Evolutionary conservation across 208 protist genomes (phyloP).

Genomic region (Crithidia acanthocephali): DNA sequence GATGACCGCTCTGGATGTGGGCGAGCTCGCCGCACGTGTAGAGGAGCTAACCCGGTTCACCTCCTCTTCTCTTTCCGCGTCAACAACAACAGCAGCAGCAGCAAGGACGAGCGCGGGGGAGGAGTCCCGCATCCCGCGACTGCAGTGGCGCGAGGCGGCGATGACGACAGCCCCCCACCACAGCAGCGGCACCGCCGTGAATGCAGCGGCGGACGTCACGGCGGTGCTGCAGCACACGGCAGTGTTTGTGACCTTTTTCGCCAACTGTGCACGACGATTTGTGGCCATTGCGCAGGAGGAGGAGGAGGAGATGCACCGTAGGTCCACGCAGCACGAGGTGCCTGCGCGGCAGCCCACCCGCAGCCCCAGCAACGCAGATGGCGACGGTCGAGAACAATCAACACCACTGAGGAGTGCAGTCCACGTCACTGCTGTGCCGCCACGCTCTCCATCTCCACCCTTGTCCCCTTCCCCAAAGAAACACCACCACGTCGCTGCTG

Average conservation of each 20-base stretch:
- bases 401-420: no score
- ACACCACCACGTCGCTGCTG: no score
- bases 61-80: neutral
- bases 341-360: neutral
- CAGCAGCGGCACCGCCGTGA: neutral
- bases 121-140: constrained; percentile 7
- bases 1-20: constrained; percentile 41
- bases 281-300: constrained; percentile 20
- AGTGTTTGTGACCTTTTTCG: constrained; percentile 27
- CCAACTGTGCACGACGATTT: constrained; percentile 22
- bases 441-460: no score
- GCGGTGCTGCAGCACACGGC: constrained; percentile 30
- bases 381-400: no score
- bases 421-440: neutral
- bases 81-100: no score
- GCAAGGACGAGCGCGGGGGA: no score
- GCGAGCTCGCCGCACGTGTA: constrained; percentile 24
- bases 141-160: constrained; percentile 20
- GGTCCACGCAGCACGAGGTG: neutral
- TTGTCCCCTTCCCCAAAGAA: neutral
- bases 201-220: neutral
- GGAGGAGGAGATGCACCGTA: neutral
- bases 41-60: constrained; percentile 3
- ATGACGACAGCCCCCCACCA: neutral
- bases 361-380: no score